Evolutionary conservation across 257 asterid species (phyloP), one percentile per base, ranked within the genome.

Genomic region (Prunella vulgaris): DNA sequence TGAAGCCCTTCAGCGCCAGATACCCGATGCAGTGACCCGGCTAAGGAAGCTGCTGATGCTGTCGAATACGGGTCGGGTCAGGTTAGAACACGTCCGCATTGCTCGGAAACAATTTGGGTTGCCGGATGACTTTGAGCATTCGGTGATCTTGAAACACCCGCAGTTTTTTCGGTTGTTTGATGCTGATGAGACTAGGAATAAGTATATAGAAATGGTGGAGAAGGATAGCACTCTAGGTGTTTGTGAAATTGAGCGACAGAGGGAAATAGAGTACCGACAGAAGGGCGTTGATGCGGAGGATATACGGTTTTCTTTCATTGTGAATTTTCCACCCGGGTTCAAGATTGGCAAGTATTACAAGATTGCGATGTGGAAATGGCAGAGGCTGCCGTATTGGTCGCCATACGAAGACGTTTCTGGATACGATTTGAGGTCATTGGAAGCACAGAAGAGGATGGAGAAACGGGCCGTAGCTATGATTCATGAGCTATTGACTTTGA

Each of bases 351-450:
- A 87, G 84, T 86, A 87, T 76, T 87, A 82, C 79, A 89, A 81
- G 83, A 92, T 87, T 38, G 96, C 96, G 0, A 84, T 92, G 24
- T 89, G 98, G 98, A 89, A 92, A 38, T 89, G 98, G 98, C 96
- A 92, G 84, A 86, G 96, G 83, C 66, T 89, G 75, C 98, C 98
- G 3, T 92, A 92, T 69, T 92, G 98, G 96, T 92, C 95, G 3
- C 98, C 98, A 0, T 89, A 89, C 49, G 98, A 89, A 77, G 86
- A 92, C 60, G 74, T 87, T 12, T 87, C 90, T 0, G 93, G 92
- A 53, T 89, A 87, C 40, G 98, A 92, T 72, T 72, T 89, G 79
- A 82, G 96, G 76, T 89, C 98, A 2, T 72, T 92, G 24, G 98
- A 92, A 80, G 96, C 98, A 3, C 95, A 89, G 38, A 89, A 79